phyloP scores from a whole-genome alignment of 2,329 filamentous ascomycete species.

The Epichloe festucae region DNA sequence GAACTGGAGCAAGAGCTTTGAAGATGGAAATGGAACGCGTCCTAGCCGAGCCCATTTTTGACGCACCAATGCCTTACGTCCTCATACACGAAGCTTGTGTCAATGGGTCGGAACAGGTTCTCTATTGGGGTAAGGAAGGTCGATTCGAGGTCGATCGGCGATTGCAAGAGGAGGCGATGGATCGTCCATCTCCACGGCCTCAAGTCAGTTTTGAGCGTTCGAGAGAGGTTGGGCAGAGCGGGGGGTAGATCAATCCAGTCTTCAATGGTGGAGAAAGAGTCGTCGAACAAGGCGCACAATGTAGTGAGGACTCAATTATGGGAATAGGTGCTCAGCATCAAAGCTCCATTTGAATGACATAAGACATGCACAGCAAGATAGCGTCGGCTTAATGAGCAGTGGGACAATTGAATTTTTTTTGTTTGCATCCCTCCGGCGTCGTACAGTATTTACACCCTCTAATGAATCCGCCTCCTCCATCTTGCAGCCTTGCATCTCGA shows the following conservation, averaged over 20 bases:
- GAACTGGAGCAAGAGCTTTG: slow-evolving; percentile 66
- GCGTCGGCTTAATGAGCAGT: slow-evolving; percentile 6
- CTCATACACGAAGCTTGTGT: slow-evolving; percentile 61
- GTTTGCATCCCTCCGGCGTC: slow-evolving; percentile 24
- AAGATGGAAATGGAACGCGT: slow-evolving; percentile 73
- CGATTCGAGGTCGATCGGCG: slow-evolving; percentile 55
- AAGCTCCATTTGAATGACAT: not conserved
- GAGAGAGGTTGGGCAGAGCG: slow-evolving; percentile 34
- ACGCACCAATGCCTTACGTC: slow-evolving; percentile 63
- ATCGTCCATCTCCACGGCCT: slow-evolving; percentile 9
- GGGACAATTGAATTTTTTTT: slow-evolving; percentile 16
- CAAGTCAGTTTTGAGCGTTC: slow-evolving; percentile 26
- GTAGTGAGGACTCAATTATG: not conserved
- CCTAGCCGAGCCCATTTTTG: slow-evolving; percentile 68
- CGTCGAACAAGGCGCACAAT: not conserved
- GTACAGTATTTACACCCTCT: slow-evolving; percentile 31
- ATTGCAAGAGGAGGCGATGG: slow-evolving; percentile 48
- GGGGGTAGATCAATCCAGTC: slow-evolving; percentile 19
- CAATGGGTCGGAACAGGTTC: slow-evolving; percentile 43
- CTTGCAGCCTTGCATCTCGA: slow-evolving; percentile 8
- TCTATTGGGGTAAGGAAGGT: slow-evolving; percentile 58
- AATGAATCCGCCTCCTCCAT: slow-evolving; percentile 15
- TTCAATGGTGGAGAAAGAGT: not conserved
- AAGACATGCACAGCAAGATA: not conserved
- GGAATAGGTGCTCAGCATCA: not conserved